Percentiles rank a stretch among this genome's conserved stretches.
Evolutionary conservation across 352 stramenopile genomes (phyloP).

Genomic region (Lagenidium giganteum): DNA sequence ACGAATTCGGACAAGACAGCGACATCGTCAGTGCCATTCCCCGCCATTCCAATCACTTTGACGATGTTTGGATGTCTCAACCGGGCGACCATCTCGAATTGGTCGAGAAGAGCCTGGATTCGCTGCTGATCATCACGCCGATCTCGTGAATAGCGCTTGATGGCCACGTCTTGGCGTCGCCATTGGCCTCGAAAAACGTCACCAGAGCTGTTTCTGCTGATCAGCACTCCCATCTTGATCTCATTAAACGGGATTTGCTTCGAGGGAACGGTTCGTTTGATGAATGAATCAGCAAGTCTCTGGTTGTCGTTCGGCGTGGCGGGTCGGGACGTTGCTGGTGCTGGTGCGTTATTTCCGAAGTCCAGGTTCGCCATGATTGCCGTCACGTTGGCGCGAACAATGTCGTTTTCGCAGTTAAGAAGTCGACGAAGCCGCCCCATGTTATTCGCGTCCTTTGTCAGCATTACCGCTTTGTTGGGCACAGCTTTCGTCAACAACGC

Average conservation of each 20-base stretch:
- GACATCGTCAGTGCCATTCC: conserved; percentile 16
- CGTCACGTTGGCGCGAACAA: too few relatives aligned
- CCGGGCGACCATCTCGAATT: conserved; percentile 18
- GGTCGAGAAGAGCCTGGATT: conserved; percentile 14
- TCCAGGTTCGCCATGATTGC: too few relatives aligned
- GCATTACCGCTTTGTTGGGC: too few relatives aligned
- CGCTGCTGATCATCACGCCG: conserved; percentile 1
- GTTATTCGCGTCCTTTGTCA: too few relatives aligned
- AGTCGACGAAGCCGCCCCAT: too few relatives aligned
- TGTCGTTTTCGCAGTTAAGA: too few relatives aligned
- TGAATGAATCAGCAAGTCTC: too few relatives aligned
- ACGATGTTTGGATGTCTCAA: conserved; percentile 21
- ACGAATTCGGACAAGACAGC: conserved; percentile 24
- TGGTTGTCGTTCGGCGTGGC: too few relatives aligned
- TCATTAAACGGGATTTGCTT: conserved; percentile 10
- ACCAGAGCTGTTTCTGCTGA: conserved; percentile 13
- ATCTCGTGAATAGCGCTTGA: conserved; percentile 14
- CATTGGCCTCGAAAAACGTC: conserved; percentile 14
- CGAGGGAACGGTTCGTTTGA: too few relatives aligned
- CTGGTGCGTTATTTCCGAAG: too few relatives aligned
- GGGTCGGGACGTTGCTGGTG: too few relatives aligned
- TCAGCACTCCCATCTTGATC: conserved; percentile 3
- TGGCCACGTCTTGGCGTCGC: conserved; percentile 8
- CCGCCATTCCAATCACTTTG: conserved; percentile 20
- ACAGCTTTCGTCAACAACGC: too few relatives aligned